Evolutionary conservation across 768 basidiomycete species (phyloP).

Genomic region (Bullera alba): DNA sequence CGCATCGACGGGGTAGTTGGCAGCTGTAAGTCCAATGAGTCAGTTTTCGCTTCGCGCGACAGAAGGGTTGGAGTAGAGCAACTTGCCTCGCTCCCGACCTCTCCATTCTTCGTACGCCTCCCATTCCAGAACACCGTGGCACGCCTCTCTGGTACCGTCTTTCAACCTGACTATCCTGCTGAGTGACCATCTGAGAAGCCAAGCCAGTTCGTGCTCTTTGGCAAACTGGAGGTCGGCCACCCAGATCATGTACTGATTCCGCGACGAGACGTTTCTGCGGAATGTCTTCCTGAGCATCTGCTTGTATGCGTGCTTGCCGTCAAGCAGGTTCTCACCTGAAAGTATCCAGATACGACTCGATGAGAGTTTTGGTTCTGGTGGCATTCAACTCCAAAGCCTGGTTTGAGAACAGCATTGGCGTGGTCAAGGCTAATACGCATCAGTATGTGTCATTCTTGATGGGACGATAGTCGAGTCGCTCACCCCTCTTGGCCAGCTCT

Average conservation of each 20-base stretch:
- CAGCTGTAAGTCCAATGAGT: constrained; percentile 47
- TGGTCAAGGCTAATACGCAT: constrained; percentile 55
- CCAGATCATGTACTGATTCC: constrained; percentile 2
- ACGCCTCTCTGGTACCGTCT: constrained; percentile 17
- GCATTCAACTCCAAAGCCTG: constrained; percentile 77
- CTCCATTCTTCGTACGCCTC: constrained; percentile 76
- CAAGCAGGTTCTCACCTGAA: constrained; percentile 31
- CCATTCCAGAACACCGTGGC: constrained; percentile 68
- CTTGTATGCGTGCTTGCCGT: background rate
- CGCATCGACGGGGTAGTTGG: constrained; percentile 63
- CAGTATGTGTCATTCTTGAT: too few species aligned
- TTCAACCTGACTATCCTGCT: constrained; percentile 67
- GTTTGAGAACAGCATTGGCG: constrained; percentile 84
- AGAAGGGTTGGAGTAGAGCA: background rate
- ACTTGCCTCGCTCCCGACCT: constrained; percentile 67
- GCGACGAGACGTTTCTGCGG: background rate
- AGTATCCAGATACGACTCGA: constrained; percentile 64
- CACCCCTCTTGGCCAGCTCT: constrained; percentile 32
- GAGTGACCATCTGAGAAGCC: constrained; percentile 88
- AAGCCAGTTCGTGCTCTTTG: constrained; percentile 77
- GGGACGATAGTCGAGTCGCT: background rate
- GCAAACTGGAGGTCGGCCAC: constrained; percentile 69
- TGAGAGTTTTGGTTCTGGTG: constrained; percentile 65
- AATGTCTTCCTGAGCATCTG: background rate
- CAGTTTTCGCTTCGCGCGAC: constrained; percentile 3